Evolutionary conservation across 2,329 filamentous ascomycete genomes (phyloP), one percentile per base, ranked within the genome.

Genomic region (Fusarium sublunatum): DNA sequence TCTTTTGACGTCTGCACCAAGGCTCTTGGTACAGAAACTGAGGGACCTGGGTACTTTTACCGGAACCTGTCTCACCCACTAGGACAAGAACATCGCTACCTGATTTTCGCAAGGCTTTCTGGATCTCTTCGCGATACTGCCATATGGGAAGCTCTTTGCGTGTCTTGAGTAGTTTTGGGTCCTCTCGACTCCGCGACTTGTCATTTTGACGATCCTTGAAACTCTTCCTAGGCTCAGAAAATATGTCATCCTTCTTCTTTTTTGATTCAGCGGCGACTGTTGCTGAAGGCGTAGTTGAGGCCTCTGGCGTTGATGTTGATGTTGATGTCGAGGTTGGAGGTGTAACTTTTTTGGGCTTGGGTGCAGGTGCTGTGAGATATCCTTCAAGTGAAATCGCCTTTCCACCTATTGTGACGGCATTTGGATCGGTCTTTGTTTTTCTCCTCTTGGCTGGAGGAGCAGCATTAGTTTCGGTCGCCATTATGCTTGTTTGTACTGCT

Each of bases 21-120:
- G 86, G 78, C 71, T 97, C 91, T 25, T 80, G 76, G 41, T 90
- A 86, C 7, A 99, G 80, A 62, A 97, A 97, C 72, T 98, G 95
- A 0, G 95, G 94, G 0, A 97, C 89, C 76, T 99, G 95, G 0
- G 95, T 99, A 79, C 91, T 96, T 78, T 99, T 99, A 73, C 95
- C 95, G 12, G 92, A 96, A 74, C 95, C 95, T 0, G 95, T 99
- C 76, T 98, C 94, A 79, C 94, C 94, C 3, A 95, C 90, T 12
- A 99, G 80, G 0, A 99, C 83, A 47, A 99, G 84, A 1, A 97
- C 86, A 70, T 96, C 86, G 61, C 86, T 88, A 31, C 86, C 78
- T 13, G 65, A 46, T 6, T 73, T 70, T 11, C 80, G 80, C 7
- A 97, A 78, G 3, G 85, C 81, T 13, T 81, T 72, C 32, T 87